A percentile compares a stretch with the other conserved stretches of the same genome.
Evolutionary conservation across 371 early-diverging fungal genomes (phyloP).

Genomic region (Paraphysoderma sedebokerense): DNA sequence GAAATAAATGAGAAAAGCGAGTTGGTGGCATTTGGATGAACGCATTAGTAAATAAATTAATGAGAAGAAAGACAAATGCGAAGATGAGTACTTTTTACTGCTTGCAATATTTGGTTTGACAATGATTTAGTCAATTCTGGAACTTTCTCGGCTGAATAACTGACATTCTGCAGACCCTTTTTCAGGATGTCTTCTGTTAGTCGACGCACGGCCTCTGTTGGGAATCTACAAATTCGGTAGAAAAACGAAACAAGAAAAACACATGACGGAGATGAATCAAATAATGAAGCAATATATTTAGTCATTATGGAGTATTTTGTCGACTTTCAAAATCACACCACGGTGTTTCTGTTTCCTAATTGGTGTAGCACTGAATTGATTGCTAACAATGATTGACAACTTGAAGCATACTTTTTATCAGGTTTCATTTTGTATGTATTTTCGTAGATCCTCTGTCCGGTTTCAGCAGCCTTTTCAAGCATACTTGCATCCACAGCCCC

Average conservation of each 20-base stretch:
- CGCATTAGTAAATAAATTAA: not conserved
- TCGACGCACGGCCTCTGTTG: constrained; percentile 13
- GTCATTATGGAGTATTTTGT: no score
- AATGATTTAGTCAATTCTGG: constrained; percentile 16
- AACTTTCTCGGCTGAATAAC: constrained; percentile 22
- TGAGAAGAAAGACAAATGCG: no score
- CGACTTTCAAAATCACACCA: no score
- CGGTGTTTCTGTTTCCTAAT: no score
- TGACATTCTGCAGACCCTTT: constrained; percentile 18
- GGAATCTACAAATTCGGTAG: constrained; percentile 20
- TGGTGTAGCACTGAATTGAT: no score
- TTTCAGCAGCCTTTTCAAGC: not conserved
- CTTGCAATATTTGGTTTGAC: constrained; percentile 22
- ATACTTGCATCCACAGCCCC: not conserved
- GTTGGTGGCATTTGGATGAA: not conserved
- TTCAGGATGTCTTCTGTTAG: constrained; percentile 18
- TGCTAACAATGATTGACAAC: no score
- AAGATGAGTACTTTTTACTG: constrained; percentile 33
- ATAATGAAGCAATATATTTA: no score
- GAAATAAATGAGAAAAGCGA: not conserved
- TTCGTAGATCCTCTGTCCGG: constrained; percentile 16
- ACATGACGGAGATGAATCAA: no score
- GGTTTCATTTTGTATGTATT: constrained; percentile 32
- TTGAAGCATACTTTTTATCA: constrained; percentile 23
- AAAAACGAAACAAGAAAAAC: no score